Base-by-base conservation (phyloP, 2,329 filamentous ascomycete genomes). In the Phyllachora maydis region DNA sequence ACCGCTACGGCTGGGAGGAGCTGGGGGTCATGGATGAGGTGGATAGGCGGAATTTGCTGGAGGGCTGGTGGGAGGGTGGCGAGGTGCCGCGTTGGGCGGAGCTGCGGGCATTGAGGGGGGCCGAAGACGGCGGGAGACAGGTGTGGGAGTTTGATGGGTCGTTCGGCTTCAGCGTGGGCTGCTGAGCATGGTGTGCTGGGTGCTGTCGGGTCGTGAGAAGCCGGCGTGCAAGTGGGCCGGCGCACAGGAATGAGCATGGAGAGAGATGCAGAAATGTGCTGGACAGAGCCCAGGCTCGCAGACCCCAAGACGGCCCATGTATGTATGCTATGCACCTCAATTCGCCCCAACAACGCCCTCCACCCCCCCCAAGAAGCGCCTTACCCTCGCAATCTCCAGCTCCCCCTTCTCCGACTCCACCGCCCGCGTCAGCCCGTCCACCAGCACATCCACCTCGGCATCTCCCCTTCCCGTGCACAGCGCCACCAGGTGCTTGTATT, bases 401-500 rank as follows among this genome's bases (percentile, higher is more conserved):
- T 78, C 74, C 6, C 67, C 64, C 26, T 60, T 65, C 43, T 93
- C 83, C 38, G 82, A 91, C 47, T 92, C 85, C 3, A 95, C 75
- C 3, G 88, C 88, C 31, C 78, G 69, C 22, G 90, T 65, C 20
- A 98, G 54, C 3, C 70, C 69, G 24, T 81, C 77, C 1, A 93
- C 57, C 24, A 82, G 65, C 27, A 66, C 65, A 35, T 95, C 88
- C 9, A 95, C 76, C 28, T 79, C 65, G 6, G 61, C 59, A 30
- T 90, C 81, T 1, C 67, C 61, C 16, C 83, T 76, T 6, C 69
- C 71, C 0, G 82, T 91, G 42, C 85, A 93, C 8, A 93, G 54
- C 25, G 75, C 70, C 13, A 98, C 81, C 15, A 95, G 78, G 33
- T 74, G 76, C 14, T 82, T 65, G 43, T 93, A 93, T 47, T 88